A percentile compares a stretch with the other conserved stretches of the same genome.
Evolutionary conservation across 176 grass and related monocot genomes (phyloP).

Genomic region (Bothriochloa decipiens): DNA sequence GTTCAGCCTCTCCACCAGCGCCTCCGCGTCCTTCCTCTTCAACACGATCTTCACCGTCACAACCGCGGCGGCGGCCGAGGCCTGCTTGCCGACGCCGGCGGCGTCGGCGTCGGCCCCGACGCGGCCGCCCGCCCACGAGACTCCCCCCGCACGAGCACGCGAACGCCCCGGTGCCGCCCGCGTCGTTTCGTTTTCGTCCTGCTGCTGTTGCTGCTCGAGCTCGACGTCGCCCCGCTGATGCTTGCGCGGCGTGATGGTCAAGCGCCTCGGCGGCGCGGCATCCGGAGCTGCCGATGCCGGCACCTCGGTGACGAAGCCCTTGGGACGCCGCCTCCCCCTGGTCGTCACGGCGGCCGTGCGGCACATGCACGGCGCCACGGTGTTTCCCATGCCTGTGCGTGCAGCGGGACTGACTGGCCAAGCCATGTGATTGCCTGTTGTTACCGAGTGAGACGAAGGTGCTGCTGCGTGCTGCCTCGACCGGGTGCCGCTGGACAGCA

Average conservation of each 20-base stretch:
- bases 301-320: neutral
- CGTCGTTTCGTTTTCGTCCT: too few species aligned
- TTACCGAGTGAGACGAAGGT: neutral
- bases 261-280: neutral
- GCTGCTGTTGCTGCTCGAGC: too few species aligned
- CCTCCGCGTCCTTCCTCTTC: conserved; percentile 55
- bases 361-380: conserved; percentile 19
- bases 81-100: neutral
- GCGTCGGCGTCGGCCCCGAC: neutral
- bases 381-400: conserved; percentile 42
- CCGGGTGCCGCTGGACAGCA: too few species aligned
- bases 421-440: neutral
- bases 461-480: too few species aligned
- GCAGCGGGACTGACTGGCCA: neutral
- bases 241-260: too few species aligned
- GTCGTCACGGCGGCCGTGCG: neutral
- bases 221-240: neutral
- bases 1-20: conserved; percentile 45
- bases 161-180: neutral
- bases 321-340: neutral
- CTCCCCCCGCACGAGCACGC: neutral
- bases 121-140: neutral
- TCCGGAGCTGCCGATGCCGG: neutral
- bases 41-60: conserved; percentile 62
- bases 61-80: neutral